Conservation (phyloP, 1,284 basidiomycete genomes). For the Microbotryum scabiosae region DNA sequence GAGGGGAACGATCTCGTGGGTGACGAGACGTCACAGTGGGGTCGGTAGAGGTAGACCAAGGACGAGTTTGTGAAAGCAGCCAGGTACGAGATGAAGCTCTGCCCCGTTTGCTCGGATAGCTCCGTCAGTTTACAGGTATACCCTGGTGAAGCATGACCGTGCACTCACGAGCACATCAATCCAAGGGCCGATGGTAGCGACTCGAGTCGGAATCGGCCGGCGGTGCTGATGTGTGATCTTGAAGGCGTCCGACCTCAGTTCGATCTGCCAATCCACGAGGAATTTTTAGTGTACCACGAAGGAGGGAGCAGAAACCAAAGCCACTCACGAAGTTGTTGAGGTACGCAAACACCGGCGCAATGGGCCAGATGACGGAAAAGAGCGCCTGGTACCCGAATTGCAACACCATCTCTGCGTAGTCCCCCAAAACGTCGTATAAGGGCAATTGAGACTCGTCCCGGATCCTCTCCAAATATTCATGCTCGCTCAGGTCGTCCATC, state of each 20-base stretch:
- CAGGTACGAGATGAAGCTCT: slow-evolving; percentile 75
- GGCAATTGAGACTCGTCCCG: slow-evolving; percentile 69
- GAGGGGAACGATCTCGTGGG: slow-evolving; percentile 5
- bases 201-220: slow-evolving; percentile 72
- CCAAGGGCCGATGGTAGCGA: slow-evolving; percentile 91
- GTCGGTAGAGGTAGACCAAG: slow-evolving; percentile 72
- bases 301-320: no score
- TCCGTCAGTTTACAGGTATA: slow-evolving; percentile 1
- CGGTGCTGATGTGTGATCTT: slow-evolving; percentile 83
- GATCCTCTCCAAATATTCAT: slow-evolving; percentile 65
- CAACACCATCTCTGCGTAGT: slow-evolving; percentile 28
- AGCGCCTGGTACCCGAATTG: slow-evolving; percentile 84
- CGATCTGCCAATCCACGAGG: slow-evolving; percentile 47
- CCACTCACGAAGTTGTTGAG: slow-evolving; percentile 33
- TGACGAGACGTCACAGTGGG: slow-evolving; percentile 27
- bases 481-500: slow-evolving; percentile 51
- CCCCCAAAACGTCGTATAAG: slow-evolving; percentile 60
- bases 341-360: slow-evolving; percentile 60
- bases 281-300: neutral
- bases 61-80: slow-evolving; percentile 74
- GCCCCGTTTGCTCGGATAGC: slow-evolving; percentile 28
- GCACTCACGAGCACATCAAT: slow-evolving; percentile 60
- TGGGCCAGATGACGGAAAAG: slow-evolving; percentile 91
- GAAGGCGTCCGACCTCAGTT: slow-evolving; percentile 86
- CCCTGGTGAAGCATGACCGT: neutral